Base-by-base conservation (phyloP, 805 yeast genomes). In the Limtongia smithiae region DNA sequence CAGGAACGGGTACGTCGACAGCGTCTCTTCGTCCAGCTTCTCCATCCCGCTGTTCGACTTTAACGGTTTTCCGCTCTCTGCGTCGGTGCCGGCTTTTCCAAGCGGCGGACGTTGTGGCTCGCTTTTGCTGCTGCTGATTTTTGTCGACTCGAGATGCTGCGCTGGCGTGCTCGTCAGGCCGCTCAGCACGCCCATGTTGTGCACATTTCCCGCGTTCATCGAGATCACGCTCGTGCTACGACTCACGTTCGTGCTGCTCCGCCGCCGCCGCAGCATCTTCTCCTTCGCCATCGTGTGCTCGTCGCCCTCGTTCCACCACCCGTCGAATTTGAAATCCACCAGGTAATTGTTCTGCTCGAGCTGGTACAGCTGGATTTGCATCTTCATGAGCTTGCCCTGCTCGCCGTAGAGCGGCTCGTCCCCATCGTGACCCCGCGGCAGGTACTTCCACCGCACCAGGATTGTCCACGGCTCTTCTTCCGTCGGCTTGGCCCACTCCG, bases 261-360 rank as follows among this genome's bases (percentile, higher is more conserved):
- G 31, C 37, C 59, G 28, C 50, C 54, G 37, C 54, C 51, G 44
- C 44, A 40, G 25, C 21, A 36, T 41, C 43, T 53, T 53, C 42
- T 53, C 57, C 36, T 46, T 46, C 5, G 57, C 57, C 44, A 53
- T 42, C 22, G 41, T 44, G 28, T 53, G 57, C 44, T 53, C 57
- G 32, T 55, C 58, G 21, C 59, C 60, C 2, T 65, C 71, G 1
- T 67, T 74, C 64, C 90, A 97, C 95, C 97, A 91, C 1, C 97
- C 97, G 66, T 91, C 97, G 65, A 91, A 93, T 68, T 93, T 93
- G 74, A 93, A 93, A 68, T 93, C 98, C 8, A 93, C 97, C 44
- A 93, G 73, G 64, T 93, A 93, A 65, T 91, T 91, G 68, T 93
- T 91, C 38, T 95, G 96, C 65, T 93, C 98, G 55, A 93, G 74